Base-by-base conservation (phyloP, 208 protist genomes). In the Leishmania gerbilli region DNA sequence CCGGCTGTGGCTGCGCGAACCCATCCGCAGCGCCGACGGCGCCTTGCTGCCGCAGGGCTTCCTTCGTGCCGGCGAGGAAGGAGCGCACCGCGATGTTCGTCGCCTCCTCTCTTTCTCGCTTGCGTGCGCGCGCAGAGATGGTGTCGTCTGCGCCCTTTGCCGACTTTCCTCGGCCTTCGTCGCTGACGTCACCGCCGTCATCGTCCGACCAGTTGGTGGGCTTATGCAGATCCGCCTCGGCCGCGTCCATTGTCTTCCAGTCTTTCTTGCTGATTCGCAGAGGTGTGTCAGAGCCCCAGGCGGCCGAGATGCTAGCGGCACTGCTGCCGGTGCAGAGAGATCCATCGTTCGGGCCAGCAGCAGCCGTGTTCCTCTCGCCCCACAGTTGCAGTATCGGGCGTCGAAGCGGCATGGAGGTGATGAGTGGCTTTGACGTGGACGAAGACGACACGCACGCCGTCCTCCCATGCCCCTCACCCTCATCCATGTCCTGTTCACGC, bases 171-270 rank as follows among this genome's bases (percentile, higher is more conserved):
- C 27, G 34, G 19, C 42, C 62, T 27, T 62, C 75, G 49, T 49
- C 75, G 71, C 65, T 64, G 49, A 72, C 65, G 27, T 77, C 76
- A 24, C 75, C 68, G 37, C 74, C 79, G 51, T 87, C 79, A 47
- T 78, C 76, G 37, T 82, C 83, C 0, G 76, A 84, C 79, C 82
- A 80, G 40, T 81, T 81, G 1, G 78, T 80, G 21, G 74, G 76
- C 64, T 51, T 76, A n/a, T 79, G 87, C 72, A 85, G 64, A 7
- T 90, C 85, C 21, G 67, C 69, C 9, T 91, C 83, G 24, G 80
- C 60, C 9, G 77, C 88, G 51, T 93, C 90, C 85, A 93, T 87
- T 49, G 81, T 87, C 60, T 90, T 91, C 88, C 90, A 93, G 78
- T 93, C 90, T 8, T 80, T 75, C 56, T 80, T 85, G 49, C 85